phyloP scores from a whole-genome alignment of 2,329 filamentous ascomycete species.

The Plenodomus biglobosus region DNA sequence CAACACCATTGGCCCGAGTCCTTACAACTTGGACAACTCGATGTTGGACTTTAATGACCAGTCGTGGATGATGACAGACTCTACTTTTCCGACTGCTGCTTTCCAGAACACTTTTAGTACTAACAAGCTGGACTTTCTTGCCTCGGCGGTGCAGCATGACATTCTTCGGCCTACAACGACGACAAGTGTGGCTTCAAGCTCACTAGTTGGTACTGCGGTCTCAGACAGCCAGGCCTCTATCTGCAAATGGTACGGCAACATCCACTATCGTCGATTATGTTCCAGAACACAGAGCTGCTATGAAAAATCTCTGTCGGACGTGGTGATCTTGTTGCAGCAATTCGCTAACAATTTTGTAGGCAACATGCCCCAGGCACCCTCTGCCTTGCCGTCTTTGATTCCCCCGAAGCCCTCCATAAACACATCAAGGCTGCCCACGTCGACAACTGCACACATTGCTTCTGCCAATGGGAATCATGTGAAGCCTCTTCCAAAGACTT shows the following conservation, averaged over 20 bases:
- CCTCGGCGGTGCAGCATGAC: slow-evolving; percentile 33
- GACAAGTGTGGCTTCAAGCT: slow-evolving; percentile 7
- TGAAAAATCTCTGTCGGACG: background rate
- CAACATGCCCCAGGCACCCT: slow-evolving; percentile 29
- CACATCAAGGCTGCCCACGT: slow-evolving; percentile 42
- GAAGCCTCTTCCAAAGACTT: slow-evolving; percentile 41
- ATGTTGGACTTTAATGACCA: slow-evolving; percentile 26
- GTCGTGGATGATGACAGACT: slow-evolving; percentile 35
- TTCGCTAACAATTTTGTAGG: slow-evolving; percentile 7
- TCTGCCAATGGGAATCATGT: slow-evolving; percentile 43
- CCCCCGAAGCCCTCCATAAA: slow-evolving; percentile 35
- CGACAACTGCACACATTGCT: slow-evolving; percentile 37
- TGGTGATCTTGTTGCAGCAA: background rate
- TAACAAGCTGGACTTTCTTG: slow-evolving; percentile 34
- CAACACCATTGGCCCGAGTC: slow-evolving; percentile 15
- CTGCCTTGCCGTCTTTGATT: slow-evolving; percentile 34
- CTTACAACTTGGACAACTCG: slow-evolving; percentile 20
- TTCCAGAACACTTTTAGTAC: slow-evolving; percentile 15
- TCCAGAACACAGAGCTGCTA: too few relatives aligned
- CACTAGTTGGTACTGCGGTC: slow-evolving; percentile 3
- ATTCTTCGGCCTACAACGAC: slow-evolving; percentile 21
- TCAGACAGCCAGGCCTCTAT: slow-evolving; percentile 18
- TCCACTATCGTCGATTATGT: too few relatives aligned
- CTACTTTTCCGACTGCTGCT: slow-evolving; percentile 18
- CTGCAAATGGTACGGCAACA: slow-evolving; percentile 35